Conservation (phyloP, 345 rosid genomes). For the Citrus unshiu region DNA sequence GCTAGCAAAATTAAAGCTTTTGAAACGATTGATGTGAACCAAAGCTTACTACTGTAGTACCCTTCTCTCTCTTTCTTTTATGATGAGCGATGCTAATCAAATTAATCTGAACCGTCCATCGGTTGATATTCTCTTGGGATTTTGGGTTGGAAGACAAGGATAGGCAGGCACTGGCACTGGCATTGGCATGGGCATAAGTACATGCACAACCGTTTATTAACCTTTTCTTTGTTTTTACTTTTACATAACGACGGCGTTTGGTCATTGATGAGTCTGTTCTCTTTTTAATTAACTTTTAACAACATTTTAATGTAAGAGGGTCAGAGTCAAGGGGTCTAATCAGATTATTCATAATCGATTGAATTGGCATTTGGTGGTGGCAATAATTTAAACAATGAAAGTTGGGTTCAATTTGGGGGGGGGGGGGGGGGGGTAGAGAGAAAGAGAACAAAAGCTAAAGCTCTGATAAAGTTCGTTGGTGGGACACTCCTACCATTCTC, state of each 20-base stretch:
- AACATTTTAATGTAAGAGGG: not conserved
- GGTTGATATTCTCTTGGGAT: slow-evolving; percentile 11
- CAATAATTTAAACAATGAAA: slow-evolving; percentile 1
- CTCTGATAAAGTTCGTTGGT: not conserved
- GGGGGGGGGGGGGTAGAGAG: not conserved
- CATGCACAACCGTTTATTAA: not conserved
- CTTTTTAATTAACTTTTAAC: not conserved
- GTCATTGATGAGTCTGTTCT: not conserved
- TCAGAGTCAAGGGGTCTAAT: slow-evolving; percentile 5
- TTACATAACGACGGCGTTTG: not conserved
- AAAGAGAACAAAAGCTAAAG: not conserved
- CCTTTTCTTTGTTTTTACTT: not conserved
- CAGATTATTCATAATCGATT: not conserved
- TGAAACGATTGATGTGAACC: slow-evolving; percentile 18
- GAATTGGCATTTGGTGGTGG: not conserved
- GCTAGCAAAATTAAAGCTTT: not conserved
- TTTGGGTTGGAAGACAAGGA: not conserved
- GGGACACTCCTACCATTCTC: slow-evolving; percentile 6
- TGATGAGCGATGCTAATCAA: not conserved
- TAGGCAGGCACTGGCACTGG: too few relatives aligned
- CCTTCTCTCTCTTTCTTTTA: not conserved
- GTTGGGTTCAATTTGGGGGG: not conserved
- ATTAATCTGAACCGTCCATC: slow-evolving; percentile 11
- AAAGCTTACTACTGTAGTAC: not conserved
- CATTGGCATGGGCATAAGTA: too few relatives aligned